These are phyloP conservation scores for Triangularia setosa DNA, from an alignment of 2,329 filamentous ascomycete species.

Conservation along the genomic window DNA sequence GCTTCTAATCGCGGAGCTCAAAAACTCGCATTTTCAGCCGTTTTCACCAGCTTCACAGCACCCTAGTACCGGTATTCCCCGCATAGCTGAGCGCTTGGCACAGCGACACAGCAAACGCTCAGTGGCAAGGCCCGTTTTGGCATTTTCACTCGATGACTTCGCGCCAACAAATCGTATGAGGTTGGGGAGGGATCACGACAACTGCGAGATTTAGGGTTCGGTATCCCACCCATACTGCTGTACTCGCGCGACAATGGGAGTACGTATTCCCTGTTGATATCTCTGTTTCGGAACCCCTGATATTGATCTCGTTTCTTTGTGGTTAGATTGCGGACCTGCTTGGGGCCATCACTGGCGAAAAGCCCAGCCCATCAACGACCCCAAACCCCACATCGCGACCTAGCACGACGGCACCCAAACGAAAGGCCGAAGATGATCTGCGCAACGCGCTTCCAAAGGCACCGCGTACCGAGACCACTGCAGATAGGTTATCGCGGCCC, in stretches of 20 bases:
- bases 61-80: background rate
- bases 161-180: conserved; percentile 23
- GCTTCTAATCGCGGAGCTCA: background rate
- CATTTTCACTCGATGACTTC: conserved; percentile 22
- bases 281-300: conserved; percentile 9
- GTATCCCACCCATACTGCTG: background rate
- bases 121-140: conserved; percentile 9
- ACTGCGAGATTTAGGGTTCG: conserved; percentile 10
- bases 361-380: conserved; percentile 37
- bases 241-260: conserved; percentile 2
- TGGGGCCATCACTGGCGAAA: conserved; percentile 57
- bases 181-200: conserved; percentile 23
- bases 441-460: conserved; percentile 40
- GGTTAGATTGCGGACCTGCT: conserved; percentile 54
- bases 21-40: background rate
- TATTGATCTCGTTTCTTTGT: conserved; percentile 14
- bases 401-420: conserved; percentile 42
- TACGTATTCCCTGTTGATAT: background rate
- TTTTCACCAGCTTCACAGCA: background rate
- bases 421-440: conserved; percentile 54
- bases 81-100: background rate
- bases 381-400: conserved; percentile 25
- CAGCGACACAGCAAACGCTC: conserved; percentile 3
- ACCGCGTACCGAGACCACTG: conserved; percentile 32
- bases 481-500: conserved; percentile 23